A percentile compares a stretch with the other conserved stretches of the same genome.
These are phyloP conservation scores for Metschnikowia drakensbergensis DNA, from an alignment of 805 yeast genomes.

Conservation along the genomic window DNA sequence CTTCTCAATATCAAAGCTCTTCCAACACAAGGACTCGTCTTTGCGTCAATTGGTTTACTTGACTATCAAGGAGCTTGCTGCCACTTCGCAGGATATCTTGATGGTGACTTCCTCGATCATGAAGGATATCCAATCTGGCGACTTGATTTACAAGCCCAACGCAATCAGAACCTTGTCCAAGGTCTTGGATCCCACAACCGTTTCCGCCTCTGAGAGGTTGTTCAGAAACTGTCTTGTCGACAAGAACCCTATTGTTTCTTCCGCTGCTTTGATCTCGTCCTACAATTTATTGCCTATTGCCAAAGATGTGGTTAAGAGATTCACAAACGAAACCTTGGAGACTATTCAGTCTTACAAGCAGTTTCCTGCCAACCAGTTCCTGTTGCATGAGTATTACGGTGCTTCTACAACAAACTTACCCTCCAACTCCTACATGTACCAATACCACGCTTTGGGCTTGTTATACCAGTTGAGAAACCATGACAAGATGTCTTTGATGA, in stretches of 20 bases:
- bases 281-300: constrained; percentile 88
- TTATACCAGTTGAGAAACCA: constrained; percentile 83
- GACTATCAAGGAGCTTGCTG: constrained; percentile 86
- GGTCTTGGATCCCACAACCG: constrained; percentile 85
- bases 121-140: constrained; percentile 95
- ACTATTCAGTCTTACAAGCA: constrained; percentile 65
- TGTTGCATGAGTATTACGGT: constrained; percentile 55
- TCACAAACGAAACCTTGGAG: constrained; percentile 92
- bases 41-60: constrained; percentile 91
- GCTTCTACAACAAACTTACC: constrained; percentile 50
- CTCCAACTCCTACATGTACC: constrained; percentile 75
- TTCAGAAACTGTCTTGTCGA: constrained; percentile 92
- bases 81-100: constrained; percentile 83
- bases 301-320: constrained; percentile 86
- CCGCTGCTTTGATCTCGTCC: constrained; percentile 91
- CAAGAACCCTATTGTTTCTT: constrained; percentile 77
- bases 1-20: constrained; percentile 89
- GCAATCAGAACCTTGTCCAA: constrained; percentile 90
- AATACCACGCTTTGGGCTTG: constrained; percentile 93
- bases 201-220: constrained; percentile 87
- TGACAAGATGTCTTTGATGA: constrained; percentile 91
- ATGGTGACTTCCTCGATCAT: constrained; percentile 98
- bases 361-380: constrained; percentile 47
- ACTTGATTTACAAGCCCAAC: constrained; percentile 81
- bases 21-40: constrained; percentile 84